Base-by-base conservation (phyloP, 2,329 filamentous ascomycete genomes). In the Hymenoscyphus salicellus region DNA sequence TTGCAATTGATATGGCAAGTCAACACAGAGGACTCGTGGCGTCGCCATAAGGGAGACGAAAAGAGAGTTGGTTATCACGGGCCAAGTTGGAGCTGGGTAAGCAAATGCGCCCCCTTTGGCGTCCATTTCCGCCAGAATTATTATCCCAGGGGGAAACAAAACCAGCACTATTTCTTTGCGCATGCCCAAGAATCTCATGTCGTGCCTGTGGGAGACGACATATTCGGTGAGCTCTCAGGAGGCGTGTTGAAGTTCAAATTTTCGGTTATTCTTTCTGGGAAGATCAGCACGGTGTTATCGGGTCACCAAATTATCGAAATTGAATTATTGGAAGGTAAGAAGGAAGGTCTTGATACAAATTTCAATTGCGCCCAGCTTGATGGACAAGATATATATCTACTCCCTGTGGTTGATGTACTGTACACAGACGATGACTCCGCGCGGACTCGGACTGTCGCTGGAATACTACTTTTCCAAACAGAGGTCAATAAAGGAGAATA, bases 1-100 rank as follows among this genome's bases (percentile, higher is more conserved):
- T 43, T 38, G 14, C 52, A 65, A 43, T 33, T 69, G n/a, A 49
- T 55, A 28, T 52, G 64, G 64, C 20, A 33, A 33, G 32, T 33
- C 32, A 33, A 32, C 30, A 32, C 30, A 32, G 3, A 32, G 30
- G 3, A 3, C 30, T 32, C 3, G 30, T 32, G 30, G 30, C 30
- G 7, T 7, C 32, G 7, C 32, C 32, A 33, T 8, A 33, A 33
- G 32, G 7, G 7, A 33, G 32, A 2, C 10, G 30, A 32, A 32
- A 32, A 32, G 30, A 32, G 30, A 32, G 3, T 32, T 32, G 38
- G n/a, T 43, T 43, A 43, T 43, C 38, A 16, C 3, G 38, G 38
- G 6, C 38, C 38, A n/a, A 43, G 38, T 43, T 43, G 38, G 38
- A 43, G 38, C 38, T 43, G 38, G 38, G 38, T 16, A n/a, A 43